Percentiles rank a stretch among this genome's conserved stretches.
phyloP scores from a whole-genome alignment of 768 basidiomycete species.

The Pleurotus platypus region DNA sequence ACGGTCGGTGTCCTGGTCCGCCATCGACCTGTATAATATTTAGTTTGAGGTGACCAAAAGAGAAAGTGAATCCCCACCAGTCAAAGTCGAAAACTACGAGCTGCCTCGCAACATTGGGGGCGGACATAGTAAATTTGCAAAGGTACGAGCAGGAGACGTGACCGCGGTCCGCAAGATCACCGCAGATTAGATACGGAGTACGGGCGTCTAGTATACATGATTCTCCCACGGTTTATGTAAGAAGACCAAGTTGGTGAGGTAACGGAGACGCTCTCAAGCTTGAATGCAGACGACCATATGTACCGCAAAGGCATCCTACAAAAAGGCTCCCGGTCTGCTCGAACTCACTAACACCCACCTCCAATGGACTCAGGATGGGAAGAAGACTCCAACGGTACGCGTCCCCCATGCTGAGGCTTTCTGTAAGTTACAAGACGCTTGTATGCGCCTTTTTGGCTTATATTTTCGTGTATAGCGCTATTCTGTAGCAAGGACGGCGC shows the following conservation, averaged over 20 bases:
- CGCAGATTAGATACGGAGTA: constrained; percentile 12
- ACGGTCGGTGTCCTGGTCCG: constrained; percentile 95
- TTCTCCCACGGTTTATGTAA: constrained; percentile 19
- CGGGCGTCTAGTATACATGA: neutral
- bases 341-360: constrained; percentile 71
- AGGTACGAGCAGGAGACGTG: neutral
- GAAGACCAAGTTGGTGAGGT: constrained; percentile 7
- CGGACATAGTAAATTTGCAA: constrained; percentile 20
- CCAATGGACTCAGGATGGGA: constrained; percentile 78
- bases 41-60: no score
- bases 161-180: neutral
- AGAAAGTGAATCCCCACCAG: constrained; percentile 49
- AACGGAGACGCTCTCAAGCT: constrained; percentile 9
- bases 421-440: constrained; percentile 41
- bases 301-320: constrained; percentile 79
- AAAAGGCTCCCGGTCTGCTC: constrained; percentile 74
- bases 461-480: constrained; percentile 45
- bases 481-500: constrained; percentile 87
- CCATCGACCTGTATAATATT: constrained; percentile 61
- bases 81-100: constrained; percentile 96
- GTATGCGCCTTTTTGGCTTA: constrained; percentile 11
- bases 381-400: constrained; percentile 58
- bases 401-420: constrained; percentile 57
- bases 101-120: constrained; percentile 39
- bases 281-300: constrained; percentile 64